A percentile compares a stretch with the other conserved stretches of the same genome.
phyloP scores from a whole-genome alignment of 805 yeast genomes.

The Candida mattraensis region DNA sequence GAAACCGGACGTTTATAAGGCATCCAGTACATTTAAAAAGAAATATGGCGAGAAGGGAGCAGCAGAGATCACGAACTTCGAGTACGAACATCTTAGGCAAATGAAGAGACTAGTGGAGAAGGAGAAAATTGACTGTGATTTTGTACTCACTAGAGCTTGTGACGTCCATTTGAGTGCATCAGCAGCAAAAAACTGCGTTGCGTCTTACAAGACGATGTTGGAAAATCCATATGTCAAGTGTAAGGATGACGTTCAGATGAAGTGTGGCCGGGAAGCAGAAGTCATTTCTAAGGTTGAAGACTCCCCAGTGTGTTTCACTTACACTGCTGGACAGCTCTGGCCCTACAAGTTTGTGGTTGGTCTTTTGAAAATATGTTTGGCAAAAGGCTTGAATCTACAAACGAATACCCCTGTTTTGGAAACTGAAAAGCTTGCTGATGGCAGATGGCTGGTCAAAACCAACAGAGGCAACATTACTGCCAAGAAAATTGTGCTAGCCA shows the following conservation, averaged over 20 bases:
- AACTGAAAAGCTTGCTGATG: slow-evolving; percentile 25
- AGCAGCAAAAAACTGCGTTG: slow-evolving; percentile 12
- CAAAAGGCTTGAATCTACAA: slow-evolving; percentile 35
- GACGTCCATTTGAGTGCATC: slow-evolving; percentile 25
- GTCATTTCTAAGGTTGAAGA: slow-evolving; percentile 30
- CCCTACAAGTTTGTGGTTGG: slow-evolving; percentile 42
- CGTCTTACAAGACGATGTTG: slow-evolving; percentile 19
- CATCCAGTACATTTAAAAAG: slow-evolving; percentile 14
- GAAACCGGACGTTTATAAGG: slow-evolving; percentile 35
- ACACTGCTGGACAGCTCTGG: slow-evolving; percentile 46
- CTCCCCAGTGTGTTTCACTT: slow-evolving; percentile 34
- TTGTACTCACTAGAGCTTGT: slow-evolving; percentile 31
- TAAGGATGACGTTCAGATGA: slow-evolving; percentile 34
- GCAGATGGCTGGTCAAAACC: slow-evolving; percentile 34
- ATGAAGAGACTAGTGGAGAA: slow-evolving; percentile 35
- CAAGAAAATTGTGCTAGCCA: slow-evolving; percentile 37
- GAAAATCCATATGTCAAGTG: slow-evolving; percentile 30
- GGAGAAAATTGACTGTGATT: slow-evolving; percentile 35
- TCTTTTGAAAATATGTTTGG: slow-evolving; percentile 37
- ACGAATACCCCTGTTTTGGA: slow-evolving; percentile 40
- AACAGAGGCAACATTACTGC: slow-evolving; percentile 27
- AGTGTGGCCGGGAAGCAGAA: slow-evolving; percentile 33
- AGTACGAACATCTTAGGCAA: slow-evolving; percentile 34
- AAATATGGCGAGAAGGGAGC: slow-evolving; percentile 32
- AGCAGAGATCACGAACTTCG: slow-evolving; percentile 39